phyloP scores from a whole-genome alignment of 371 early-diverging fungal genomes.

The Actinomucor elegans region DNA sequence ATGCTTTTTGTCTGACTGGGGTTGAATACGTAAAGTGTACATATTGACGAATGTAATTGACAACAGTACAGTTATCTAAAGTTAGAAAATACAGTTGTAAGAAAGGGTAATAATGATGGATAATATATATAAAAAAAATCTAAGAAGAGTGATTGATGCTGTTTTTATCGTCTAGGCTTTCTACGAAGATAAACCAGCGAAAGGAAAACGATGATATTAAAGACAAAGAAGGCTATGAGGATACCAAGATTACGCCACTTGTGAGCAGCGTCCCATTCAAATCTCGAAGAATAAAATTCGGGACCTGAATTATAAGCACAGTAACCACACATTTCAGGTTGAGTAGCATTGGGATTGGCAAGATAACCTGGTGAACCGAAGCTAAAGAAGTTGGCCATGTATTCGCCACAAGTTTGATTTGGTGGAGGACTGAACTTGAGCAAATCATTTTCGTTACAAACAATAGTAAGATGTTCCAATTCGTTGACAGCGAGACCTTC shows the following conservation, averaged over 20 bases:
- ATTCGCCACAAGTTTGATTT: slow-evolving; percentile 63
- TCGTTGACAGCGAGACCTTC: slow-evolving; percentile 76
- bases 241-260: slow-evolving; percentile 78
- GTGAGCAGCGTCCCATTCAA: slow-evolving; percentile 64
- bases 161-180: slow-evolving; percentile 36
- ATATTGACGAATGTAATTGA: no score
- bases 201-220: slow-evolving; percentile 53
- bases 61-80: no score
- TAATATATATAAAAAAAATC: background rate
- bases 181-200: slow-evolving; percentile 45
- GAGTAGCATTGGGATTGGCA: slow-evolving; percentile 46
- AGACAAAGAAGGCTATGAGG: slow-evolving; percentile 52
- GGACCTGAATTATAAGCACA: slow-evolving; percentile 64
- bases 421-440: slow-evolving; percentile 55
- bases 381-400: slow-evolving; percentile 55
- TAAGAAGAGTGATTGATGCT: background rate
- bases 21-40: no score
- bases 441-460: slow-evolving; percentile 54
- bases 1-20: no score
- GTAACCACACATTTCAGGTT: slow-evolving; percentile 57
- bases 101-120: background rate
- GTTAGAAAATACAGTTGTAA: slow-evolving; percentile 1
- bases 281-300: slow-evolving; percentile 45
- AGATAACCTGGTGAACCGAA: slow-evolving; percentile 61
- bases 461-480: slow-evolving; percentile 50